These are phyloP conservation scores for Xylariaceae sp. DNA, from an alignment of 2,329 filamentous ascomycete genomes.

Conservation along the genomic window DNA sequence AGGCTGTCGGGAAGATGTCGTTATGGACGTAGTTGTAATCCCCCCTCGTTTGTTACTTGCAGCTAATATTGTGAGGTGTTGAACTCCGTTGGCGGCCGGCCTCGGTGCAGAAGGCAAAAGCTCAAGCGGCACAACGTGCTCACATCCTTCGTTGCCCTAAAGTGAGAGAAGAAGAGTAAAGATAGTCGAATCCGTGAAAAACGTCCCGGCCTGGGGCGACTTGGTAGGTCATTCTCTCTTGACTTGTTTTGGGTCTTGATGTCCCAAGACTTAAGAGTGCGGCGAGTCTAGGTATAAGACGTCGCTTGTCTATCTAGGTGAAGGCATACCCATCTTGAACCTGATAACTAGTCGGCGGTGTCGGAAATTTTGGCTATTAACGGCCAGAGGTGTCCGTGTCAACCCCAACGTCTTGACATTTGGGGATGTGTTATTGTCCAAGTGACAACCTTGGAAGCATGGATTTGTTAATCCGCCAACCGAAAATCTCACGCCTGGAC, in stretches of 20 bases:
- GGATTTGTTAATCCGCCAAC: no score
- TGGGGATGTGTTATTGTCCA: no score
- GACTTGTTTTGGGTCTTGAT: no score
- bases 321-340: neutral
- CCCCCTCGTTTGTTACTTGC: neutral
- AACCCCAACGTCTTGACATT: no score
- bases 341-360: neutral
- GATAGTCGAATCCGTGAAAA: no score
- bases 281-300: neutral
- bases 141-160: neutral
- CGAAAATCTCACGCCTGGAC: no score
- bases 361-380: no score
- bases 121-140: neutral
- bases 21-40: neutral
- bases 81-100: no score
- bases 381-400: no score
- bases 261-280: neutral
- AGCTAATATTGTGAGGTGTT: constrained; percentile 1
- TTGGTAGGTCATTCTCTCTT: neutral
- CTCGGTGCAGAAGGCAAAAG: no score
- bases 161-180: neutral
- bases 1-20: neutral
- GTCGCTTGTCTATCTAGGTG: neutral
- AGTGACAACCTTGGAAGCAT: no score
- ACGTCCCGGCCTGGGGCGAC: no score